Evolutionary conservation across 2,329 filamentous ascomycete species (phyloP).

Genomic region (Fusarium clavum): DNA sequence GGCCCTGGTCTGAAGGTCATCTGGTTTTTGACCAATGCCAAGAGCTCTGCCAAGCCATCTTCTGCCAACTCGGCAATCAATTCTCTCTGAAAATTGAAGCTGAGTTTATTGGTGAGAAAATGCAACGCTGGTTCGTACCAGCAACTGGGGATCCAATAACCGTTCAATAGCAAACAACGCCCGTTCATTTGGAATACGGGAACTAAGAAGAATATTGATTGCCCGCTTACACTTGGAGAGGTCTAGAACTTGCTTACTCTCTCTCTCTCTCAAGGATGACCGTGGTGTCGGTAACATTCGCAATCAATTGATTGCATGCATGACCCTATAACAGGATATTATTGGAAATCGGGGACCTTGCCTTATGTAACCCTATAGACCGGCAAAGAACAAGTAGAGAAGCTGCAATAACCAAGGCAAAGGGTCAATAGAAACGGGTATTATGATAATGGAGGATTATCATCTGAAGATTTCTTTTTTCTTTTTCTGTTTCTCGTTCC

Average conservation of each 20-base stretch:
- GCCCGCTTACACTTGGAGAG: neutral
- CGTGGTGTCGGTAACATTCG: conserved; percentile 14
- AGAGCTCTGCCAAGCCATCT: conserved; percentile 15
- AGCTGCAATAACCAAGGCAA: conserved; percentile 20
- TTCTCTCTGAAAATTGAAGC: conserved; percentile 7
- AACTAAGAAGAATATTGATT: conserved; percentile 20
- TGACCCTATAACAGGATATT: conserved; percentile 8
- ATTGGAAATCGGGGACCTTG: conserved; percentile 3
- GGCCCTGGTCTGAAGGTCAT: conserved; percentile 18
- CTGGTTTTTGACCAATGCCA: conserved; percentile 8
- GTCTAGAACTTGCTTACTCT: neutral
- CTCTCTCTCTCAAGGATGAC: conserved; percentile 14
- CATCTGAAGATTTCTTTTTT: neutral
- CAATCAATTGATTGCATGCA: conserved; percentile 13
- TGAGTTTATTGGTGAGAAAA: conserved; percentile 13
- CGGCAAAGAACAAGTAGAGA: conserved; percentile 8
- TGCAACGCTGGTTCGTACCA: conserved; percentile 21
- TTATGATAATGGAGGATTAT: conserved; percentile 1
- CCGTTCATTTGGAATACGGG: conserved; percentile 3
- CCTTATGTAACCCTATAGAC: conserved; percentile 18
- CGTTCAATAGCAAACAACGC: neutral
- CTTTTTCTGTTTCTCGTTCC: neutral
- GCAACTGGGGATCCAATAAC: conserved; percentile 9
- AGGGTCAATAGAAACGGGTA: conserved; percentile 8
- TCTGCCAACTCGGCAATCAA: conserved; percentile 19